phyloP scores from a whole-genome alignment of 1,284 basidiomycete genomes.

The Earliella scabrosa region DNA sequence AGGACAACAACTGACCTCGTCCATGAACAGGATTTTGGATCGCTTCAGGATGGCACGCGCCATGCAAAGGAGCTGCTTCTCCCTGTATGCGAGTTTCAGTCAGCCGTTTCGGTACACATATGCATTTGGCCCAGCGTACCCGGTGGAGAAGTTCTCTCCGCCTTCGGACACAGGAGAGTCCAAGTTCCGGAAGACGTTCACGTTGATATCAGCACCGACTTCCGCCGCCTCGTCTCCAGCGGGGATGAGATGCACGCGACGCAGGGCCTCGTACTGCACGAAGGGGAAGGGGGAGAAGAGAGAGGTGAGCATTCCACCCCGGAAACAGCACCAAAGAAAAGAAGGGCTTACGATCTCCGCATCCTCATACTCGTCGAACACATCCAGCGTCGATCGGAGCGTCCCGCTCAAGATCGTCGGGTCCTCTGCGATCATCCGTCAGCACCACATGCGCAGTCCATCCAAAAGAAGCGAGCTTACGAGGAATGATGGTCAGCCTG shows the following conservation, averaged over 20 bases:
- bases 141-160: constrained; percentile 90
- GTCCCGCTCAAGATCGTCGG: constrained; percentile 90
- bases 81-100: constrained; percentile 47
- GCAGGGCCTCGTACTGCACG: constrained; percentile 80
- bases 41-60: constrained; percentile 81
- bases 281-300: not conserved
- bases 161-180: constrained; percentile 86
- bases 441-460: too few species aligned
- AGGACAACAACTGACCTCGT: constrained; percentile 58
- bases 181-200: constrained; percentile 86
- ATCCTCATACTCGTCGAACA: constrained; percentile 89
- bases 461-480: too few species aligned
- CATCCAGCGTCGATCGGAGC: constrained; percentile 83
- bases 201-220: constrained; percentile 67
- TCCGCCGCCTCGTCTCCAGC: constrained; percentile 56
- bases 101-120: too few species aligned
- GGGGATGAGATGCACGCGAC: constrained; percentile 86
- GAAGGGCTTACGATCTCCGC: constrained; percentile 83
- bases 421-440: too few species aligned
- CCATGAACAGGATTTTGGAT: constrained; percentile 82
- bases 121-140: too few species aligned
- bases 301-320: too few species aligned
- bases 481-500: constrained; percentile 92
- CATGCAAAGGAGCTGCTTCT: constrained; percentile 87
- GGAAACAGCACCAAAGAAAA: too few species aligned